Percentiles rank a stretch among this genome's conserved stretches.
Evolutionary conservation across 2,329 filamentous ascomycete species (phyloP).

Genomic region (Aspergillaceae sp.): DNA sequence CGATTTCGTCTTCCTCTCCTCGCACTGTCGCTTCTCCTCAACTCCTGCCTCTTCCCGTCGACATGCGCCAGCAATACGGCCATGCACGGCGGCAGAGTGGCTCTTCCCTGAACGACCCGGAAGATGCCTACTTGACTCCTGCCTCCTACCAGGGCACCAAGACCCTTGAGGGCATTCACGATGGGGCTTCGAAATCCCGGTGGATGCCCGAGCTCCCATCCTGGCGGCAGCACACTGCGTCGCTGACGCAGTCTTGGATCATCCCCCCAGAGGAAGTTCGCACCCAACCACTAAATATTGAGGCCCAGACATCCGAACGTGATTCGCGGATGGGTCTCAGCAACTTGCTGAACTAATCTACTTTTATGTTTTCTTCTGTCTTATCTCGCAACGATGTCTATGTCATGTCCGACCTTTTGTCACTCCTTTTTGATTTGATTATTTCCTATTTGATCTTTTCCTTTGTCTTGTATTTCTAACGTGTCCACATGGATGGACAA

Average conservation of each 20-base stretch:
- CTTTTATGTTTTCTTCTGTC: conserved; percentile 9
- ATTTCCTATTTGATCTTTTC: not conserved
- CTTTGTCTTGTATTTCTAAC: conserved; percentile 17
- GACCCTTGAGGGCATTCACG: conserved; percentile 16
- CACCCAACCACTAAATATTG: conserved; percentile 9
- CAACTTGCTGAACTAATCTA: conserved; percentile 28
- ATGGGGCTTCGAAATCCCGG: conserved; percentile 17
- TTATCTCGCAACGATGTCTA: conserved; percentile 10
- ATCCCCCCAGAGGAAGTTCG: conserved; percentile 8
- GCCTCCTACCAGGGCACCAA: conserved; percentile 12
- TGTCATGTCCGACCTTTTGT: conserved; percentile 8
- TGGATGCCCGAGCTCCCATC: conserved; percentile 22
- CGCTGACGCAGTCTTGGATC: conserved; percentile 18
- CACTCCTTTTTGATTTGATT: conserved; percentile 6
- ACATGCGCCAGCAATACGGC: conserved; percentile 34
- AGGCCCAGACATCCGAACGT: conserved; percentile 13
- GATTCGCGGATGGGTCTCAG: conserved; percentile 34
- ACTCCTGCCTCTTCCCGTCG: conserved; percentile 32
- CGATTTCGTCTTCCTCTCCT: conserved; percentile 54
- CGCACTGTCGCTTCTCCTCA: conserved; percentile 36
- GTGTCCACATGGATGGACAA: conserved; percentile 6
- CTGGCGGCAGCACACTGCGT: conserved; percentile 20
- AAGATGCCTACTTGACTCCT: conserved; percentile 13
- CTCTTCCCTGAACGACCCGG: conserved; percentile 15
- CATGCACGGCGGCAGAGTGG: conserved; percentile 26